phyloP scores from a whole-genome alignment of 2,329 filamentous ascomycete genomes.

The Pseudogymnoascus sp. region DNA sequence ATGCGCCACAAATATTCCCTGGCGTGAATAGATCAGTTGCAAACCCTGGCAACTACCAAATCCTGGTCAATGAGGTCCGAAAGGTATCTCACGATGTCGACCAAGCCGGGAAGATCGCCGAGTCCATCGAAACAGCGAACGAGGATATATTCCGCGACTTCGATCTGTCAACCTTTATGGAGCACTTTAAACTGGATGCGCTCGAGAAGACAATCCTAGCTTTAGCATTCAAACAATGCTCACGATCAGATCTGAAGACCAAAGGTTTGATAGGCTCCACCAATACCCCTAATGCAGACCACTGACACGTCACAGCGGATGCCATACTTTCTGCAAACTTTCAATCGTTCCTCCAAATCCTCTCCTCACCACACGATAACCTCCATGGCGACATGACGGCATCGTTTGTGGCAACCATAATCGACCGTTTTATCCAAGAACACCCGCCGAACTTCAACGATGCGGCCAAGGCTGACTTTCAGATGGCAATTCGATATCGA shows the following conservation, averaged over 20 bases:
- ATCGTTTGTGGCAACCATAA: constrained; percentile 66
- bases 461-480: constrained; percentile 62
- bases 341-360: constrained; percentile 66
- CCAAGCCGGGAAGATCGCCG: constrained; percentile 84
- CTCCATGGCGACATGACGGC: constrained; percentile 60
- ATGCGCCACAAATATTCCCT: constrained; percentile 86
- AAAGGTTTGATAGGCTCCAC: constrained; percentile 58
- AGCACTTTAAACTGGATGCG: constrained; percentile 90
- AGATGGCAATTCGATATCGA: constrained; percentile 55
- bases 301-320: constrained; percentile 54
- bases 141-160: constrained; percentile 95
- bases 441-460: constrained; percentile 82
- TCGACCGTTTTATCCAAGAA: constrained; percentile 81
- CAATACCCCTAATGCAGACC: background rate
- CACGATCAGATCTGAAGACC: constrained; percentile 71
- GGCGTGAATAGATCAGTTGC: constrained; percentile 65
- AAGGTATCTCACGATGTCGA: constrained; percentile 75
- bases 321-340: constrained; percentile 81
- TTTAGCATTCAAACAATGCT: constrained; percentile 78
- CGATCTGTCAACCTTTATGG: constrained; percentile 89
- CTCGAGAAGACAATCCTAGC: constrained; percentile 81
- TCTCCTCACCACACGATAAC: constrained; percentile 58
- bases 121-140: constrained; percentile 82
- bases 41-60: constrained; percentile 73
- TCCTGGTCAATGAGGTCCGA: constrained; percentile 76